Percentiles rank a stretch among this genome's conserved stretches.
These are phyloP conservation scores for Candida michaelii DNA, from an alignment of 805 yeast genomes.

Conservation along the genomic window DNA sequence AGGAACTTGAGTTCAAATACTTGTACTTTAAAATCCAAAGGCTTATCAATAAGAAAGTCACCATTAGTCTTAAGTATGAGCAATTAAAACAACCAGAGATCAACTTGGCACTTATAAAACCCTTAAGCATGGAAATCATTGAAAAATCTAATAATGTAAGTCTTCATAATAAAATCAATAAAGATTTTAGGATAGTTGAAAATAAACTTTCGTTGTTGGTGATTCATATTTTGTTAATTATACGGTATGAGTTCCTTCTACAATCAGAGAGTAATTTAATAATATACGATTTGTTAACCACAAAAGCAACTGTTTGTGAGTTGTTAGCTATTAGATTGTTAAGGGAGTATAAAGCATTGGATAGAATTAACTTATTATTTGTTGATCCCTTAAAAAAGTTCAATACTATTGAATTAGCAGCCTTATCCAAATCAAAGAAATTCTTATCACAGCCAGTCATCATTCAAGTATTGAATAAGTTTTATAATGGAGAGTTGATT, in stretches of 20 bases:
- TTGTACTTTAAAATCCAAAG: constrained; percentile 43
- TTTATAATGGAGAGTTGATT: constrained; percentile 53
- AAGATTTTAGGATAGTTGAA: constrained; percentile 22
- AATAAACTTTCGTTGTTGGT: constrained; percentile 24
- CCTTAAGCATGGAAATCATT: constrained; percentile 41
- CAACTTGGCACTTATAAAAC: constrained; percentile 46
- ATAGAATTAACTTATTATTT: constrained; percentile 47
- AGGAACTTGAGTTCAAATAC: constrained; percentile 36
- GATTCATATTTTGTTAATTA: constrained; percentile 32
- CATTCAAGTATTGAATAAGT: constrained; percentile 44
- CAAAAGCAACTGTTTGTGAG: constrained; percentile 54
- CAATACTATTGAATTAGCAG: constrained; percentile 51
- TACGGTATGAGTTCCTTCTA: constrained; percentile 38
- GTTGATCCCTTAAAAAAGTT: constrained; percentile 45
- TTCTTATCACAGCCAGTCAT: constrained; percentile 54
- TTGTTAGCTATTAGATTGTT: constrained; percentile 50
- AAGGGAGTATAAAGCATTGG: constrained; percentile 43
- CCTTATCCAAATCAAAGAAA: constrained; percentile 51
- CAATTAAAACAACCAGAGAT: constrained; percentile 54
- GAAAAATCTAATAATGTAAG: constrained; percentile 39
- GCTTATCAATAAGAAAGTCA: constrained; percentile 41
- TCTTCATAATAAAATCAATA: constrained; percentile 32
- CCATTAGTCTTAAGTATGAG: constrained; percentile 47
- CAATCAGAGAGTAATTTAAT: constrained; percentile 41
- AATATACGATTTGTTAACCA: constrained; percentile 34